Evolutionary conservation across 345 rosid species (phyloP).

Genomic region (Acer yangbiense): DNA sequence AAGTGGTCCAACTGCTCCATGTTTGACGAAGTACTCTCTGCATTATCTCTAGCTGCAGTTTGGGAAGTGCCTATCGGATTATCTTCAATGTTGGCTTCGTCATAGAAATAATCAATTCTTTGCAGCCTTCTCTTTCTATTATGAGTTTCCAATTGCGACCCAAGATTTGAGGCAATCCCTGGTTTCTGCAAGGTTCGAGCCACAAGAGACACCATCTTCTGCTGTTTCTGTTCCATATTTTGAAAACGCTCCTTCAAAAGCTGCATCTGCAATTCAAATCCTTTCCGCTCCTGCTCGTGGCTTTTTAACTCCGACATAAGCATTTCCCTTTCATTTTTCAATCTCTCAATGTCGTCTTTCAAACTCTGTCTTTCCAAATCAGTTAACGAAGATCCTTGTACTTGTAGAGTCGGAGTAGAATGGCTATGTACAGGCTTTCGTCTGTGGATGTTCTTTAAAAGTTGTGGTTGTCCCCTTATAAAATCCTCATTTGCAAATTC

Average conservation of each 20-base stretch:
- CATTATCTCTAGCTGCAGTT: slow-evolving; percentile 33
- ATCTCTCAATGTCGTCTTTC: slow-evolving; percentile 63
- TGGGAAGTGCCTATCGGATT: slow-evolving; percentile 39
- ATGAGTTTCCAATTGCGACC: slow-evolving; percentile 50
- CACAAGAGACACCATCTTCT: slow-evolving; percentile 50
- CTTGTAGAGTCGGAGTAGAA: slow-evolving; percentile 59
- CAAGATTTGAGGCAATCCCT: slow-evolving; percentile 56
- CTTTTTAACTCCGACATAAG: slow-evolving; percentile 55
- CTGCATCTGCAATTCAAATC: slow-evolving; percentile 54
- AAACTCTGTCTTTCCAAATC: slow-evolving; percentile 69
- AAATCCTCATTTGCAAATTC: slow-evolving; percentile 93
- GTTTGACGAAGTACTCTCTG: slow-evolving; percentile 38
- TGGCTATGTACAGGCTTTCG: slow-evolving; percentile 94
- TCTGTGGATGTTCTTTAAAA: slow-evolving; percentile 86
- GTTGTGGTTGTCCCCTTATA: slow-evolving; percentile 66
- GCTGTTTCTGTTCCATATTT: slow-evolving; percentile 63
- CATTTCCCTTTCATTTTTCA: slow-evolving; percentile 53
- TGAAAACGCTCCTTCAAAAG: slow-evolving; percentile 65
- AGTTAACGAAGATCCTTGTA: slow-evolving; percentile 53
- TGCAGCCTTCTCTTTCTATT: slow-evolving; percentile 72
- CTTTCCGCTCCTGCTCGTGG: slow-evolving; percentile 60
- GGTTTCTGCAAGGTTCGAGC: slow-evolving; percentile 64
- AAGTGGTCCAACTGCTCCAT: slow-evolving; percentile 59
- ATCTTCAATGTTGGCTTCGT: slow-evolving; percentile 45
- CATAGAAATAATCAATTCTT: slow-evolving; percentile 46